Evolutionary conservation across 306 rosid species (phyloP), one percentile per base, ranked within the genome.

Genomic region (Pterocarpus macrocarpus): DNA sequence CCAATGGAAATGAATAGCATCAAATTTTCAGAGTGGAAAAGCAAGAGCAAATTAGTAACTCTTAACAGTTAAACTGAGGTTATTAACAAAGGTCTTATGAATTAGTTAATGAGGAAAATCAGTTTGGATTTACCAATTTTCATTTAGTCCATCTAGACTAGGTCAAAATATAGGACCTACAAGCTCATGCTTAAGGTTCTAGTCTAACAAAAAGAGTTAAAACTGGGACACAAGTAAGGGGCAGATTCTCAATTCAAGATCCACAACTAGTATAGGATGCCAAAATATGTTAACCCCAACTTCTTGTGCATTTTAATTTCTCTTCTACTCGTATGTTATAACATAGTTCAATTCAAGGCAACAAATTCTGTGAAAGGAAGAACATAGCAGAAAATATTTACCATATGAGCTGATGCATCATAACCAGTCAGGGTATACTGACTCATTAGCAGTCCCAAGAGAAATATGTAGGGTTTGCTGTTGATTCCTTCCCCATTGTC

Each of bases 351-450:
- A 22, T 73, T 69, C 59, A 69, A 75, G 56, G 76, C 52, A 62
- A 71, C 13, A 28, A 71, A 76, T 53, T 32, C 45, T 14, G 30
- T 73, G 45, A 68, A 80, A n/a, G 45, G 63, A 68, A 47, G 10
- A 67, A 72, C 62, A 53, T 13, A 22, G 50, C 32, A 64, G 33
- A 44, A 17, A 73, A 45, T 69, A 81, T 88, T 77, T 82, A 88
- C 99, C 99, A 95, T 93, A 87, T 95, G 96, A 86, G 99, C 98
- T 53, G 99, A 95, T 56, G 99, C 97, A 87, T 95, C 99, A 79
- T 84, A 95, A 12, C 99, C 99, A 14, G 90, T 88, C 34, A 95
- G 80, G 78, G 99, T 95, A 82, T 90, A 95, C 77, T 95, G 98
- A 85, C 98, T 91, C 98, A 95, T 93, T 12, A 93, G 85, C 77